Evolutionary conservation across 768 basidiomycete species (phyloP).

Genomic region (Tricholoma saponaceum): DNA sequence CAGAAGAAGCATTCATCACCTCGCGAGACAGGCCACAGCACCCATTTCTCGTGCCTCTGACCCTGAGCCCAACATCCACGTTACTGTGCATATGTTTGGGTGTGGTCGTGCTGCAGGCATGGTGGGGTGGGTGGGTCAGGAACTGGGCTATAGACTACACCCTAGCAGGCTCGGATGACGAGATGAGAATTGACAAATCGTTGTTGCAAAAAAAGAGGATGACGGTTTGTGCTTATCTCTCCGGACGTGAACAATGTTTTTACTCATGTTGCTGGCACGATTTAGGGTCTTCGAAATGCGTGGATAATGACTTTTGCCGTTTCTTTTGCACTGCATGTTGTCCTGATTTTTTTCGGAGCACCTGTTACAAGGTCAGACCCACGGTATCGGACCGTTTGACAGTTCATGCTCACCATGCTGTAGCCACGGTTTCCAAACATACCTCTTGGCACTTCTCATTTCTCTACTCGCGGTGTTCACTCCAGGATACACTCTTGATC

Average conservation of each 20-base stretch:
- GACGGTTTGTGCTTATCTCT: slow-evolving; percentile 27
- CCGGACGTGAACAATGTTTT: not conserved
- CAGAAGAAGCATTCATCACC: slow-evolving; percentile 28
- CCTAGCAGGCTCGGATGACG: slow-evolving; percentile 36
- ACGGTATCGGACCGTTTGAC: slow-evolving; percentile 1
- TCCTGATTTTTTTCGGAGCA: slow-evolving; percentile 72
- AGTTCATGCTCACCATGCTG: slow-evolving; percentile 11
- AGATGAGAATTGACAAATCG: slow-evolving; percentile 39
- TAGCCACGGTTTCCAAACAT: slow-evolving; percentile 59
- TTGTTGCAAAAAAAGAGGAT: slow-evolving; percentile 33
- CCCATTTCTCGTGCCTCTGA: slow-evolving; percentile 64
- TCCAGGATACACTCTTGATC: slow-evolving; percentile 66
- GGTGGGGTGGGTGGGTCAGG: slow-evolving; percentile 72
- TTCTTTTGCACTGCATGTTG: slow-evolving; percentile 42
- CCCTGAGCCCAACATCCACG: slow-evolving; percentile 54
- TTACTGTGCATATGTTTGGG: slow-evolving; percentile 56
- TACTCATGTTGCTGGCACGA: not conserved
- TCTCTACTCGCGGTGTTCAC: slow-evolving; percentile 63
- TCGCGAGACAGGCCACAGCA: slow-evolving; percentile 66
- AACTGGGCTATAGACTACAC: slow-evolving; percentile 48
- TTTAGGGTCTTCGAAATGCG: slow-evolving; percentile 50
- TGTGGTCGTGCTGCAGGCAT: slow-evolving; percentile 49
- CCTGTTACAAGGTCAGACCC: slow-evolving; percentile 52
- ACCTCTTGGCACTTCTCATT: slow-evolving; percentile 63
- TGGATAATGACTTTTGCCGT: slow-evolving; percentile 47